Base-by-base conservation (phyloP, 2,329 filamentous ascomycete species). In the Penicillium sp. region DNA sequence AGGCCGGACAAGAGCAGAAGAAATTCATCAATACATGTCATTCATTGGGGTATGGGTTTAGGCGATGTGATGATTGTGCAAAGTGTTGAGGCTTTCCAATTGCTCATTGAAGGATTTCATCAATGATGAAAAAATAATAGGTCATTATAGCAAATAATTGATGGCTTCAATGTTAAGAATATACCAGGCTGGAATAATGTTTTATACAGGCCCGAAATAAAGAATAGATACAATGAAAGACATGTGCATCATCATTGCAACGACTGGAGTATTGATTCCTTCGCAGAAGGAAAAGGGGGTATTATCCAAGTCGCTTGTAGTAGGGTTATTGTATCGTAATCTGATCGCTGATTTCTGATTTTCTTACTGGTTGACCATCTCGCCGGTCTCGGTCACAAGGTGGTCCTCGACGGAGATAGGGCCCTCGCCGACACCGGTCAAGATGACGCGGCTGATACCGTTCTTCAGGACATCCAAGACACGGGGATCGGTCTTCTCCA, bases 381-480 rank as follows among this genome's bases (percentile, higher is more conserved):
- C 77, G 14, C 88, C 88, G 53, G 84, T 81, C 69, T 86, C 87
- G 60, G 82, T 84, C 57, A 95, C 83, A 58, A 97, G 77, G 69
- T 87, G 87, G 70, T 93, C 84, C 15, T 93, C 83, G 4, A 91
- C 89, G 80, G 85, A 90, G 61, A 88, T 77, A 0, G 94, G 94
- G 0, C 93, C 94, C 72, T 95, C 90, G 1, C 94, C 94, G 42
- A 99, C 94, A 50, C 88, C 83, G 1, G 95, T 97, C 78, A 92
- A 79, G 64, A 99, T 99, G 35, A 99, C 87, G 60, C 92, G 85
- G 75, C 88, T 91, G 5, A 99, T 87, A 25, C 94, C 94, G 40
- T 86, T 83, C 76, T 87, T 86, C 62, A 99, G 75, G 33, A 85
- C 80, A 45, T 81, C 77, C 3, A 89, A 77, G n/a, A 87, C 82